Evolutionary conservation across 1,284 basidiomycete species (phyloP).

Genomic region (Puccinia hordei): DNA sequence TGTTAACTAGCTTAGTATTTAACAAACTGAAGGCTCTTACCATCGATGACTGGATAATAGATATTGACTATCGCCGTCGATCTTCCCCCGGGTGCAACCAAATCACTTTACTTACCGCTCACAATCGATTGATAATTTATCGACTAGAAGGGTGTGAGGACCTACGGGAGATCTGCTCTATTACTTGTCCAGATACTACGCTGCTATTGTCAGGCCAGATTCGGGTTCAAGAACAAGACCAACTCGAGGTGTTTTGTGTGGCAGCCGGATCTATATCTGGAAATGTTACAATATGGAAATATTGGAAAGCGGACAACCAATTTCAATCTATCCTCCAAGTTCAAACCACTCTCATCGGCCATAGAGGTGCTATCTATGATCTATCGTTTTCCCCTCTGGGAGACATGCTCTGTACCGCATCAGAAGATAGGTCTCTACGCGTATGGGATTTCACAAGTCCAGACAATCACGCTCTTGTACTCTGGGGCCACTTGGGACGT

Average conservation of each 20-base stretch:
- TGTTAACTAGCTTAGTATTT: background rate
- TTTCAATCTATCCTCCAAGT: background rate
- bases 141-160: background rate
- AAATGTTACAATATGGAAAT: slow-evolving; percentile 4
- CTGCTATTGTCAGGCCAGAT: slow-evolving; percentile 2
- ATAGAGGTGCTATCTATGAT: slow-evolving; percentile 13
- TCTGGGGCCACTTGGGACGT: slow-evolving; percentile 20
- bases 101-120: slow-evolving; percentile 3
- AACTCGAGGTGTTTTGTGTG: background rate
- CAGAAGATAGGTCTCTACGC: slow-evolving; percentile 12
- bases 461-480: background rate
- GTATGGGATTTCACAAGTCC: slow-evolving; percentile 17
- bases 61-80: background rate
- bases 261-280: slow-evolving; percentile 21
- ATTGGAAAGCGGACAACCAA: background rate
- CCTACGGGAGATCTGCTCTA: background rate
- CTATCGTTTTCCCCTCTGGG: background rate
- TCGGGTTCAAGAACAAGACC: background rate
- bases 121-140: slow-evolving; percentile 19
- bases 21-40: background rate
- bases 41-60: slow-evolving; percentile 30
- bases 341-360: slow-evolving; percentile 7
- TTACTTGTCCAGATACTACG: background rate
- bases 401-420: slow-evolving; percentile 7
- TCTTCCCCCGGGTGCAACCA: background rate